Evolutionary conservation across 108 stramenopile genomes (phyloP).

Genomic region (Nitzschia palea): DNA sequence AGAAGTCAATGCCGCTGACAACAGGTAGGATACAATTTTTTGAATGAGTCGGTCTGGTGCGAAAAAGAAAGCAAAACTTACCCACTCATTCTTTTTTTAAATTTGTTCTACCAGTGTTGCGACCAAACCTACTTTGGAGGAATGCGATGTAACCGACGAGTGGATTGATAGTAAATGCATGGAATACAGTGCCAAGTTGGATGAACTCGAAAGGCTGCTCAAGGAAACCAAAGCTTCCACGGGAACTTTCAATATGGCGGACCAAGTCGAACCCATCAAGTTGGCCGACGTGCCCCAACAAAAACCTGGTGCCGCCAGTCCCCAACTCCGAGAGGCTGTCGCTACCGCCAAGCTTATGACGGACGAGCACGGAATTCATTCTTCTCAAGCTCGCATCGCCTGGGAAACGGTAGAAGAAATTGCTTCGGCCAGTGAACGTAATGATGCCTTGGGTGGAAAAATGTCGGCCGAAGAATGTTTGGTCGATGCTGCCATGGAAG

Average conservation of each 20-base stretch:
- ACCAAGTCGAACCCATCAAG: constrained; percentile 30
- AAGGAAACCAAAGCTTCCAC: not conserved
- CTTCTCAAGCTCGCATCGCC: constrained; percentile 67
- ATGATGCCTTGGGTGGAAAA: constrained; percentile 26
- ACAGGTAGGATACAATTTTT: constrained; percentile 46
- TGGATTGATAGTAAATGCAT: constrained; percentile 24
- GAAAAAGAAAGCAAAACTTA: too few species aligned
- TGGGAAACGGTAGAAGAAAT: constrained; percentile 86
- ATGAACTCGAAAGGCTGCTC: constrained; percentile 16
- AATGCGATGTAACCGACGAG: constrained; percentile 8
- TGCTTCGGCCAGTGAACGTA: constrained; percentile 25
- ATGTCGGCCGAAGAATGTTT: constrained; percentile 45
- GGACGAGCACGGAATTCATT: constrained; percentile 46
- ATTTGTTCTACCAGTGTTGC: constrained; percentile 18
- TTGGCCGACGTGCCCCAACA: constrained; percentile 6
- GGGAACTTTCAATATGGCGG: constrained; percentile 1
- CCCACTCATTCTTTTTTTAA: constrained; percentile 4
- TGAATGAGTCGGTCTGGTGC: not conserved
- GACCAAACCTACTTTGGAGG: constrained; percentile 15
- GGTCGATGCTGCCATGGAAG: constrained; percentile 42
- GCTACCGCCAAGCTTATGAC: constrained; percentile 54
- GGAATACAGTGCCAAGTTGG: constrained; percentile 29
- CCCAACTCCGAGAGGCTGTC: constrained; percentile 47
- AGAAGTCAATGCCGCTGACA: constrained; percentile 74
- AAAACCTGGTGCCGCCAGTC: constrained; percentile 1